Evolutionary conservation across 1,284 basidiomycete genomes (phyloP), one percentile per base, ranked within the genome.

Genomic region (Ceratobasidium sp.): DNA sequence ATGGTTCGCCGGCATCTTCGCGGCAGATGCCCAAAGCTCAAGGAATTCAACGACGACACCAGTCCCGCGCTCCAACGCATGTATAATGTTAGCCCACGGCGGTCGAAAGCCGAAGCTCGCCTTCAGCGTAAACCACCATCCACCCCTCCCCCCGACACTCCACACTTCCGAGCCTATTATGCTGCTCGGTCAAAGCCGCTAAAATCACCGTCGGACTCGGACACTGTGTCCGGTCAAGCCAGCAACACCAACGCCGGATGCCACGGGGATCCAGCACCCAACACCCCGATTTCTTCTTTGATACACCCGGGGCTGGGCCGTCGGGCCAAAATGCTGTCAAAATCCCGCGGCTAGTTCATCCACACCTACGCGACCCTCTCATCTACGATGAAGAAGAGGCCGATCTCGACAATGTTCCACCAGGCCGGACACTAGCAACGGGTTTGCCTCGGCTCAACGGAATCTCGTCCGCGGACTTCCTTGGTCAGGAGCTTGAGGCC

Each of bases 291-390:
- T 68, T 68, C n/a, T 14, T 30, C 41, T 68, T 50, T 30, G 48
- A 68, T 30, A 68, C 48, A 33, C 66, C 66, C 6, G 66, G 48
- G 23, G 66, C 66, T 18, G 48, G 66, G n/a, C 66, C 66, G 27
- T 68, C 66, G 48, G 52, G 52, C 14, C 38, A 20, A 33, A 30
- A 30, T 30, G 27, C 27, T 30, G 27, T 30, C 27, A 30, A 30
- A 30, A 30, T 30, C 27, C 27, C 27, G 27, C 27, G 27, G 27
- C 27, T 30, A 30, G 27, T 30, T 30, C 27, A 30, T 30, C 66
- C 27, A 41, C 44, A 20, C 7, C 46, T 1, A 46, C 27, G 16
- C 48, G 41, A 41, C 16, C n/a, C 41, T 12, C 48, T 52, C 66
- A 27, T 27, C 38, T 27, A 23, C 3, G 66, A 48, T n/a, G 33